Percentiles rank a stretch among this genome's conserved stretches.
These are phyloP conservation scores for Macrophomina tecta DNA, from an alignment of 2,329 filamentous ascomycete species.

Conservation along the genomic window DNA sequence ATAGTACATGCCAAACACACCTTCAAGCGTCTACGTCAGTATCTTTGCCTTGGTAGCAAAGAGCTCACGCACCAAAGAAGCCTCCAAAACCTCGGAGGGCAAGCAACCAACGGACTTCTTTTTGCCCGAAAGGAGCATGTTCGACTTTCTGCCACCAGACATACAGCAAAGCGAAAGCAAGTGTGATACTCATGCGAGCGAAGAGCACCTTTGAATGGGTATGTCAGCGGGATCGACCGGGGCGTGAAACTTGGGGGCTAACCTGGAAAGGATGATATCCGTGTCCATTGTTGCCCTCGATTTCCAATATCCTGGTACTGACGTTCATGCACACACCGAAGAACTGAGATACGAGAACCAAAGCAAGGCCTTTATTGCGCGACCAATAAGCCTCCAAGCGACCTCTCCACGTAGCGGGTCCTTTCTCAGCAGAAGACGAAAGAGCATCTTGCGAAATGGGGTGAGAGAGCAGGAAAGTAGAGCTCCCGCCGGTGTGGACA, in stretches of 20 bases:
- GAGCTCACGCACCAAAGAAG: constrained; percentile 63
- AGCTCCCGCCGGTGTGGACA: not conserved
- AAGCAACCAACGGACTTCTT: constrained; percentile 70
- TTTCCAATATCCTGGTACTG: constrained; percentile 75
- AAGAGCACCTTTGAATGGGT: constrained; percentile 68
- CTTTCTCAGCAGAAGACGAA: not conserved
- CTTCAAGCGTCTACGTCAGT: no score
- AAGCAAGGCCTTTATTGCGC: constrained; percentile 72
- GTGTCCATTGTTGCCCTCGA: constrained; percentile 66
- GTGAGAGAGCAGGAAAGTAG: not conserved
- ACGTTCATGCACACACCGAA: constrained; percentile 90
- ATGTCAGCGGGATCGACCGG: no score
- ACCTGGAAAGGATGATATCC: constrained; percentile 81
- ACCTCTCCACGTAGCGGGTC: not conserved
- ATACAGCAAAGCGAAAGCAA: constrained; percentile 69
- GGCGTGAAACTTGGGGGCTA: constrained; percentile 19
- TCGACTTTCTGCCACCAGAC: constrained; percentile 75
- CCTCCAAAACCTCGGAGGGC: constrained; percentile 72
- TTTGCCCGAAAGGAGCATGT: constrained; percentile 72
- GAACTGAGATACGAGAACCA: constrained; percentile 77
- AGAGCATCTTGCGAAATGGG: not conserved
- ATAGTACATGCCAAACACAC: constrained; percentile 75
- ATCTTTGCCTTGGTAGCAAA: no score
- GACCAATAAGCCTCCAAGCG: constrained; percentile 57
- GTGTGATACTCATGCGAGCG: constrained; percentile 76